Conservation (phyloP, 805 yeast species). For the Teunomyces pallodes region DNA sequence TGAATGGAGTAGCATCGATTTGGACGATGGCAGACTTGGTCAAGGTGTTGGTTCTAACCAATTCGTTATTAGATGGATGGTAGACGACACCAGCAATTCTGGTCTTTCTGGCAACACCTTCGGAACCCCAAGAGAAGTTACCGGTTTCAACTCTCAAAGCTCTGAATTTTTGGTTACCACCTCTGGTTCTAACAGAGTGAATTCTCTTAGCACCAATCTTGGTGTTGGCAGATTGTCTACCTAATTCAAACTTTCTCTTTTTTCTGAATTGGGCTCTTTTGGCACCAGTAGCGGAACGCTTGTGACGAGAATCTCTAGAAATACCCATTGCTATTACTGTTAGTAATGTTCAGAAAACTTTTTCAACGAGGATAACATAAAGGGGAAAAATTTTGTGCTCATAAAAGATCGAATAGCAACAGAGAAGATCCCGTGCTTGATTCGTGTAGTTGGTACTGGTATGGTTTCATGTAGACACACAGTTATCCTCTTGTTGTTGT, state of each 20-base stretch:
- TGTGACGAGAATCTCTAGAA: slow-evolving; percentile 99
- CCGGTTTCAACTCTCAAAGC: slow-evolving; percentile 98
- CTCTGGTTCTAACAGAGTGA: slow-evolving; percentile 99
- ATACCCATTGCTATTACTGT: slow-evolving; percentile 78
- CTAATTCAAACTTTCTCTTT: slow-evolving; percentile 99
- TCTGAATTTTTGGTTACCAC: slow-evolving; percentile 99
- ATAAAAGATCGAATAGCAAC: no score
- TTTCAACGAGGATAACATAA: neutral
- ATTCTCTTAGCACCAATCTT: slow-evolving; percentile 98
- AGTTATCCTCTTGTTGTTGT: neutral
- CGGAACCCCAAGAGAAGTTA: slow-evolving; percentile 99
- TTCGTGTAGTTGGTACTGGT: neutral
- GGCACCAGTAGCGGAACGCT: slow-evolving; percentile 99
- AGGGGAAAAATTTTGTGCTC: neutral
- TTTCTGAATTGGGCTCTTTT: slow-evolving; percentile 99
- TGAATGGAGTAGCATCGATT: slow-evolving; percentile 99
- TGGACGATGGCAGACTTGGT: slow-evolving; percentile 99
- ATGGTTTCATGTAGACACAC: neutral
- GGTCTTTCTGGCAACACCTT: slow-evolving; percentile 98
- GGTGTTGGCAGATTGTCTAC: slow-evolving; percentile 99
- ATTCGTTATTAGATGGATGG: slow-evolving; percentile 99
- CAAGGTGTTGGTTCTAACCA: slow-evolving; percentile 99
- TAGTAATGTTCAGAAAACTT: slow-evolving; percentile 13
- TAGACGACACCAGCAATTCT: slow-evolving; percentile 96
- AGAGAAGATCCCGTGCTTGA: no score